A percentile compares a stretch with the other conserved stretches of the same genome.
These are phyloP conservation scores for Colletotrichum graminicola DNA, from an alignment of 2,329 filamentous ascomycete species.

Conservation along the genomic window DNA sequence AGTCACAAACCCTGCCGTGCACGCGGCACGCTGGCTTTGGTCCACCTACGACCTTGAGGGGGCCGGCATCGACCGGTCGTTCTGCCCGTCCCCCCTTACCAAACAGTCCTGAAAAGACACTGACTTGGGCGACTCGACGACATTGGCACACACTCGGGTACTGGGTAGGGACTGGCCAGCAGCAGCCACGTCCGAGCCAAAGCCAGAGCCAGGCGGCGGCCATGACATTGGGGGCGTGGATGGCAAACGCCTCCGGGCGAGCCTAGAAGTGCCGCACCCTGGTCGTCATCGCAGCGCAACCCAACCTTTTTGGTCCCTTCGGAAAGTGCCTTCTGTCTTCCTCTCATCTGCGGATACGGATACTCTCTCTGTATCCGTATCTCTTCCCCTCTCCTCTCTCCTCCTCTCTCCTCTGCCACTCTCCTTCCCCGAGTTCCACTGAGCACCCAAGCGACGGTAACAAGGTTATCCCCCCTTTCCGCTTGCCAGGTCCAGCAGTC, in stretches of 20 bases:
- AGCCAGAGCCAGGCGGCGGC: constrained; percentile 3
- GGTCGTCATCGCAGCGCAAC: not conserved
- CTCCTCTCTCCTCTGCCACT: not conserved
- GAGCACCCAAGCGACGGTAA: constrained; percentile 18
- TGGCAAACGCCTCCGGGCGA: constrained; percentile 34
- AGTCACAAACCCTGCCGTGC: constrained; percentile 38
- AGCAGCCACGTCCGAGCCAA: not conserved
- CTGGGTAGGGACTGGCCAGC: constrained; percentile 13
- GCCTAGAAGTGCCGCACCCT: constrained; percentile 30
- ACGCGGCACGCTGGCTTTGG: constrained; percentile 34
- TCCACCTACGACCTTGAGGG: constrained; percentile 22
- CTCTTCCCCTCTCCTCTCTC: not conserved
- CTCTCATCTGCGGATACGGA: too few relatives aligned
- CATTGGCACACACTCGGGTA: constrained; percentile 11
- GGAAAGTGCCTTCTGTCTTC: not conserved
- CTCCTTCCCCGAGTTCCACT: constrained; percentile 4
- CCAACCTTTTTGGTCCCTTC: not conserved
- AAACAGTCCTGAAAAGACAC: not conserved
- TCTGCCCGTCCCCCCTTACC: not conserved
- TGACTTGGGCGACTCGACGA: constrained; percentile 17
- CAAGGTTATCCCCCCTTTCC: constrained; percentile 16
- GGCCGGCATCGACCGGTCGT: constrained; percentile 25
- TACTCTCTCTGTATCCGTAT: too few relatives aligned
- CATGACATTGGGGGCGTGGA: constrained; percentile 37
- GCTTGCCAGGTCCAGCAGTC: not conserved